Evolutionary conservation across 2,329 filamentous ascomycete genomes (phyloP), one percentile per base, ranked within the genome.

Genomic region (Metarhizium anisopliae): DNA sequence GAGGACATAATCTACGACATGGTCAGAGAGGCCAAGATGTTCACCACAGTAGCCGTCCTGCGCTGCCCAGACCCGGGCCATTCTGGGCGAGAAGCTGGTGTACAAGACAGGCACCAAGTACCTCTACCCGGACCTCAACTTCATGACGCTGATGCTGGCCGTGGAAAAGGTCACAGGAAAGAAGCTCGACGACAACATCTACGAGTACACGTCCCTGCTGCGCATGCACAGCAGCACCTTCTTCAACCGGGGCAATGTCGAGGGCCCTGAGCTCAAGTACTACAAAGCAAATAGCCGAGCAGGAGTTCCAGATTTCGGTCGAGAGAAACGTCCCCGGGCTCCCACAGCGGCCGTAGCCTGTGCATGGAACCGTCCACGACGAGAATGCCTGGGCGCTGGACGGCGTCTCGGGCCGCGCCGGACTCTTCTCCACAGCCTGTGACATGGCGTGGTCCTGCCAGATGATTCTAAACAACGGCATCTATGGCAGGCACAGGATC

Each of bases 1-100:
- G 36, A 66, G 4, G 66, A 71, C 53, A 71, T 68, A 2, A 65
- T 72, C n/a, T 72, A 72, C 58, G 69, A 72, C 58, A 64, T 71
- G 65, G 70, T 70, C 42, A 72, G 69, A 56, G 57, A 72, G 35
- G 69, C 70, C 6, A 72, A 72, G 60, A 55, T 72, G 30, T 71
- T 70, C 53, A 71, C 69, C n/a, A 63, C 68, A 0, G 61, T 70
- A 4, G 68, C 68, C 0, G 65, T 61, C 7, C 61, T 72, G 45
- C 62, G 68, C 3, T 58, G 64, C 42, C 55, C 70, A 6, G 69
- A 72, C 52, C 8, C 49, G 66, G 6, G 62, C 64, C 7, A 64
- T 70, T 25, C 55, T 69, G 11, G 58, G 56, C 18, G 59, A 66
- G 55, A 59, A 53, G 16, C 62, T 68, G n/a, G 51, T 57, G 36